These are phyloP conservation scores for Penicillium decumbens DNA, from an alignment of 2,329 filamentous ascomycete genomes.

Conservation along the genomic window DNA sequence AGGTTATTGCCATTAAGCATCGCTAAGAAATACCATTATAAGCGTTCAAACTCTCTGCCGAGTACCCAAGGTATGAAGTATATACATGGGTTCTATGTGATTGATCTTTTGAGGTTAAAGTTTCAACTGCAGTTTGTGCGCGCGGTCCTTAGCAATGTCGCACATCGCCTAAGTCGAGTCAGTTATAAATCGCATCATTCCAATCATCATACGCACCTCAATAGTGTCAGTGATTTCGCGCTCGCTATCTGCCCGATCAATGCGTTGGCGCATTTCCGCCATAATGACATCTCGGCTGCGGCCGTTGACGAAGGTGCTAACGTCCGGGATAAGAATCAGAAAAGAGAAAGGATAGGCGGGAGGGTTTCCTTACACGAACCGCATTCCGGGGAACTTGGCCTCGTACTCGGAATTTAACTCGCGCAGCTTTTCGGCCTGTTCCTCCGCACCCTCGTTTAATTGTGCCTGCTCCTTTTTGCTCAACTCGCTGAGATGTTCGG, in stretches of 20 bases:
- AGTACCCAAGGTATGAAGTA: not conserved
- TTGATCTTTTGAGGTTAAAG: constrained; percentile 8
- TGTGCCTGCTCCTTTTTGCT: constrained; percentile 78
- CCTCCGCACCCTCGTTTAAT: constrained; percentile 55
- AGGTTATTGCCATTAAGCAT: constrained; percentile 3
- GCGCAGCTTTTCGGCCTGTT: constrained; percentile 49
- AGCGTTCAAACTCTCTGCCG: not conserved
- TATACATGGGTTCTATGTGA: not conserved
- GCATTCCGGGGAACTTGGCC: constrained; percentile 69
- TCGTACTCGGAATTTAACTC: constrained; percentile 75
- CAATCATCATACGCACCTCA: constrained; percentile 51
- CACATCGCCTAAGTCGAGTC: constrained; percentile 67
- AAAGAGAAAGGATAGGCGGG: constrained; percentile 2
- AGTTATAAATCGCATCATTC: not conserved
- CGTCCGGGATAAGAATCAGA: constrained; percentile 2
- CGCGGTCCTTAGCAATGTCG: constrained; percentile 79
- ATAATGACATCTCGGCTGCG: constrained; percentile 69
- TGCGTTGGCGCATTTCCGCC: constrained; percentile 72
- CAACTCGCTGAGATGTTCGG: constrained; percentile 65
- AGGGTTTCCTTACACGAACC: constrained; percentile 58
- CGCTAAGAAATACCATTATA: not conserved
- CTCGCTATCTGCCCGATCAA: constrained; percentile 61
- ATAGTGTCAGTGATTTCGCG: constrained; percentile 70
- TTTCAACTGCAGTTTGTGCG: constrained; percentile 53
- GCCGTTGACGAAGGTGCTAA: constrained; percentile 79